Percentiles rank a stretch among this genome's conserved stretches.
Evolutionary conservation across 108 stramenopile genomes (phyloP).

Genomic region (Skeletonema potamos): DNA sequence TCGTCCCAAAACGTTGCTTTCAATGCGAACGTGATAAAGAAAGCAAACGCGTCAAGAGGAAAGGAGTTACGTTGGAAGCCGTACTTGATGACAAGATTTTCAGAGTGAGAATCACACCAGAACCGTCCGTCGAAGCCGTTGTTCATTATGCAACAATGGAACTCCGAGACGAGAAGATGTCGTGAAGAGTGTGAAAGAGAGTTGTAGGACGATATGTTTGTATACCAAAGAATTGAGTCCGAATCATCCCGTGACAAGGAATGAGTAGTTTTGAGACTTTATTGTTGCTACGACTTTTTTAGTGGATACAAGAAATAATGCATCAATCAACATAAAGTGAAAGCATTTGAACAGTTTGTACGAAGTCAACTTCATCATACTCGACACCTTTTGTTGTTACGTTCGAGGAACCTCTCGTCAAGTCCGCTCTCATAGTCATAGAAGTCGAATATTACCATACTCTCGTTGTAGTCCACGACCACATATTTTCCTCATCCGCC

Average conservation of each 20-base stretch:
- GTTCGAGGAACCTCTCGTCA: too few relatives aligned
- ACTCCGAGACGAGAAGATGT: conserved; percentile 37
- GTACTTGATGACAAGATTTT: conserved; percentile 10
- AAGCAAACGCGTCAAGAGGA: background rate
- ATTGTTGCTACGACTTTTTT: too few relatives aligned
- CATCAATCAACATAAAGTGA: too few relatives aligned
- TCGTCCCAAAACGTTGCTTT: conserved; percentile 18
- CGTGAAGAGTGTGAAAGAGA: conserved; percentile 25
- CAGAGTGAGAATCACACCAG: conserved; percentile 4
- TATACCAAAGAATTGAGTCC: conserved; percentile 64
- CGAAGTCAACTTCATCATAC: too few relatives aligned
- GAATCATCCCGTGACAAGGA: conserved; percentile 66
- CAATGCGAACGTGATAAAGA: conserved; percentile 11
- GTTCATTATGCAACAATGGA: conserved; percentile 8
- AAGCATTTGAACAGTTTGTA: too few relatives aligned
- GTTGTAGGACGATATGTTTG: conserved; percentile 57
- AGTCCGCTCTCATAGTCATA: too few relatives aligned
- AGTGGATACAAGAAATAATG: too few relatives aligned
- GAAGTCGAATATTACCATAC: too few relatives aligned
- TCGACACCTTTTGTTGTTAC: too few relatives aligned
- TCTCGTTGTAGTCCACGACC: too few relatives aligned
- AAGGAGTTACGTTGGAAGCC: conserved; percentile 13
- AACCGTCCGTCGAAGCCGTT: conserved; percentile 5
- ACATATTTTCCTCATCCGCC: too few relatives aligned
- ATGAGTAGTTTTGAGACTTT: conserved; percentile 66